phyloP scores from a whole-genome alignment of 768 basidiomycete species.

The Trametes meyenii region DNA sequence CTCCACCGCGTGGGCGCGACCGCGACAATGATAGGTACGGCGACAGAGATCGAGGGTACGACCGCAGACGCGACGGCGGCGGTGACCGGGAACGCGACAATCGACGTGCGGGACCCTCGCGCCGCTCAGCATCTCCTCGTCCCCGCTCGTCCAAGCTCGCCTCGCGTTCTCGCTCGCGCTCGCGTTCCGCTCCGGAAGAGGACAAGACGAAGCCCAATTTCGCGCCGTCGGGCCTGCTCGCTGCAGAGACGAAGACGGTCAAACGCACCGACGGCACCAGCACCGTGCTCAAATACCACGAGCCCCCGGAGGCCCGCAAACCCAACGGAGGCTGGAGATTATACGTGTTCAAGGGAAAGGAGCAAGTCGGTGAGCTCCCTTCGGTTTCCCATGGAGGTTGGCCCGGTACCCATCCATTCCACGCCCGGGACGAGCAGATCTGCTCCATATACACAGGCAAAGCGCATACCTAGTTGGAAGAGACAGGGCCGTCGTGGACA shows the following conservation, averaged over 20 bases:
- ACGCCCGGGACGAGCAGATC: constrained; percentile 49
- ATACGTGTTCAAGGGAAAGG: constrained; percentile 96
- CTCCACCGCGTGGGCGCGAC: neutral
- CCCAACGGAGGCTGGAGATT: constrained; percentile 89
- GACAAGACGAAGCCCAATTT: constrained; percentile 90
- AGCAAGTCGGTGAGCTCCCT: constrained; percentile 78
- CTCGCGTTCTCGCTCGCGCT: constrained; percentile 37
- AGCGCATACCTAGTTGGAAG: constrained; percentile 94
- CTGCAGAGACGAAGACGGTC: constrained; percentile 95
- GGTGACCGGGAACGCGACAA: constrained; percentile 24
- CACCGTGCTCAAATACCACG: constrained; percentile 94
- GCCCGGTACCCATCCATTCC: neutral
- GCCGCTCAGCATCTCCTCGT: constrained; percentile 68
- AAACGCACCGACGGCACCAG: constrained; percentile 72
- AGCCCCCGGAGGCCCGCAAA: constrained; percentile 97
- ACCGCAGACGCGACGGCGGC: constrained; percentile 26
- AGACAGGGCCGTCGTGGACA: constrained; percentile 83
- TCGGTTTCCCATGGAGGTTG: neutral
- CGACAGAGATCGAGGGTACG: constrained; percentile 37
- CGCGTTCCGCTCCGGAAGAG: constrained; percentile 48
- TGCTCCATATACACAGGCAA: constrained; percentile 91
- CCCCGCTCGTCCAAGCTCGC: constrained; percentile 33
- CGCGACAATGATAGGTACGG: constrained; percentile 32
- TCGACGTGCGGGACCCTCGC: constrained; percentile 37
- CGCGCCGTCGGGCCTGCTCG: constrained; percentile 83